These are phyloP conservation scores for Globisporangium cylindrosporum DNA, from an alignment of 352 stramenopile species.

Conservation along the genomic window DNA sequence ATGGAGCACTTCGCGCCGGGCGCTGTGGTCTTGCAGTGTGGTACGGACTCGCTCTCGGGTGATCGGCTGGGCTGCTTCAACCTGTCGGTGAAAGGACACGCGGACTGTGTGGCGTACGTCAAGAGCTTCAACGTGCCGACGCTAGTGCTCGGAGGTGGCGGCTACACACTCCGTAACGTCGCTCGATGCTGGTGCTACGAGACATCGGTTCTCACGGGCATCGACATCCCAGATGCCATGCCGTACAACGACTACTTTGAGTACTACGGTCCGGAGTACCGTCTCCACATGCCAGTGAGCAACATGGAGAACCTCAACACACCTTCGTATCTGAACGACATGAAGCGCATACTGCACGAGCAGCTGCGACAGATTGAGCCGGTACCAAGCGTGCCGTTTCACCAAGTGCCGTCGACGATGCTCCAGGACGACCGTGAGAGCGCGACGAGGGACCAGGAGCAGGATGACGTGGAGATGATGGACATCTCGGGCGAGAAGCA, in stretches of 20 bases:
- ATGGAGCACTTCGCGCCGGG: slow-evolving; percentile 96
- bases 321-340: slow-evolving; percentile 86
- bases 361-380: slow-evolving; percentile 95
- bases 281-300: slow-evolving; percentile 95
- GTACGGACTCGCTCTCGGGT: slow-evolving; percentile 97
- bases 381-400: slow-evolving; percentile 96
- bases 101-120: slow-evolving; percentile 96
- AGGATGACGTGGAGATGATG: slow-evolving; percentile 65
- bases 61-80: slow-evolving; percentile 99
- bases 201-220: slow-evolving; percentile 93
- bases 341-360: slow-evolving; percentile 90
- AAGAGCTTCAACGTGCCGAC: slow-evolving; percentile 96
- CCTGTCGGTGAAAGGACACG: slow-evolving; percentile 96
- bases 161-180: slow-evolving; percentile 98
- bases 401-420: slow-evolving; percentile 67
- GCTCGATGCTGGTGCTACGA: slow-evolving; percentile 94
- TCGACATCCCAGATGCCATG: slow-evolving; percentile 93
- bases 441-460: slow-evolving; percentile 46
- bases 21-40: slow-evolving; percentile 98
- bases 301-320: slow-evolving; percentile 98
- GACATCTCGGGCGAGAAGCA: slow-evolving; percentile 65
- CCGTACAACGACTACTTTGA: slow-evolving; percentile 99
- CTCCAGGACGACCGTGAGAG: slow-evolving; percentile 48
- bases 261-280: slow-evolving; percentile 98
- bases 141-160: slow-evolving; percentile 95